These are phyloP conservation scores for Eucalyptus regnans DNA, from an alignment of 345 rosid genomes.

Conservation along the genomic window DNA sequence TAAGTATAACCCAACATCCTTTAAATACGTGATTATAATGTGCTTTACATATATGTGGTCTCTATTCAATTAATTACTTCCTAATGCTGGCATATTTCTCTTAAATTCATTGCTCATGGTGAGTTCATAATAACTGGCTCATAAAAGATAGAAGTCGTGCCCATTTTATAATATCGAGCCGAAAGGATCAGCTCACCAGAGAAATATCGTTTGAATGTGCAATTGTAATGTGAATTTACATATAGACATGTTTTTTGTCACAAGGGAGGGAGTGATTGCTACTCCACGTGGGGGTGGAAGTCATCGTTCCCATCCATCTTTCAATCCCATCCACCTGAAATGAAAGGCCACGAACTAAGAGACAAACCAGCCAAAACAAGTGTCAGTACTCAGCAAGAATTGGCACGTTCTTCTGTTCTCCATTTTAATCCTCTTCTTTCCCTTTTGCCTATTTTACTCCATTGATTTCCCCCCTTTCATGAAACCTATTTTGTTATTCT, in stretches of 20 bases:
- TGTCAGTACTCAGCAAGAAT: background rate
- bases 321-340: background rate
- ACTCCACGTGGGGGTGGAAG: background rate
- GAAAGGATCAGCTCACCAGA: background rate
- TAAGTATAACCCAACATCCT: background rate
- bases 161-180: background rate
- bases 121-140: background rate
- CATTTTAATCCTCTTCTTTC: background rate
- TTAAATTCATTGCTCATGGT: background rate
- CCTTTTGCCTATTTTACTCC: background rate
- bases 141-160: background rate
- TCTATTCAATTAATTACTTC: background rate
- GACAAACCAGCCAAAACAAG: background rate
- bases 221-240: background rate
- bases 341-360: background rate
- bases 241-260: background rate
- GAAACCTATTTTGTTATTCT: background rate
- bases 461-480: background rate
- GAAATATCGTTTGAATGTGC: background rate
- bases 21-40: background rate
- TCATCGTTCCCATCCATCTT: background rate
- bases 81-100: background rate
- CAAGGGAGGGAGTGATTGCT: background rate
- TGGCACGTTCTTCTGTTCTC: background rate
- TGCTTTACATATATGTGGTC: background rate